A percentile compares a stretch with the other conserved stretches of the same genome.
phyloP scores from a whole-genome alignment of 768 basidiomycete species.

The Collybiopsis luxurians region DNA sequence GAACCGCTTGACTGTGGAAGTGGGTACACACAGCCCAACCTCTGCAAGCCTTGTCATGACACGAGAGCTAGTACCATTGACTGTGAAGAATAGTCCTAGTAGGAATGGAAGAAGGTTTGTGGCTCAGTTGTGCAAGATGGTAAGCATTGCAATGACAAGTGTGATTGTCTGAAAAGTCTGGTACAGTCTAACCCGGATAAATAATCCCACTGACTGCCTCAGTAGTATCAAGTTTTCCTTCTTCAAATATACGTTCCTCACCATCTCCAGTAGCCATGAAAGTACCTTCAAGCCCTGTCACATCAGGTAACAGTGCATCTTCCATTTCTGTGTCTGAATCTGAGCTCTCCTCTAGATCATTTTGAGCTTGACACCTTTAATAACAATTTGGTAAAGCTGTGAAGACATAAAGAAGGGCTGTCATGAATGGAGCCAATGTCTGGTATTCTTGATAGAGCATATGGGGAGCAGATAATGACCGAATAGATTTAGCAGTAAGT shows the following conservation, averaged over 20 bases:
- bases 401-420: too few relatives aligned
- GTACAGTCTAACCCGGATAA: not conserved
- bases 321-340: not conserved
- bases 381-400: too few relatives aligned
- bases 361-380: too few relatives aligned
- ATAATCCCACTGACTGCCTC: not conserved
- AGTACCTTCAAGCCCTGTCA: not conserved
- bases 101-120: not conserved
- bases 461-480: too few relatives aligned
- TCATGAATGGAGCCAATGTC: too few relatives aligned
- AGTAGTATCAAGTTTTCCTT: not conserved
- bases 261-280: not conserved
- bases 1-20: slow-evolving; percentile 12
- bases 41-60: slow-evolving; percentile 12
- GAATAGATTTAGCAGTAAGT: too few relatives aligned
- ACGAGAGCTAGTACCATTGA: slow-evolving; percentile 11
- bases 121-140: not conserved
- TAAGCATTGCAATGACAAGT: not conserved
- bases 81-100: slow-evolving; percentile 11
- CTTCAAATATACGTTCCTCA: too few relatives aligned
- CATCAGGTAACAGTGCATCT: not conserved
- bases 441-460: too few relatives aligned
- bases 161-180: not conserved
- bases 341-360: too few relatives aligned
- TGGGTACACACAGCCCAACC: not conserved